Evolutionary conservation across 768 basidiomycete species (phyloP).

Genomic region (Lactifluus piperatus): DNA sequence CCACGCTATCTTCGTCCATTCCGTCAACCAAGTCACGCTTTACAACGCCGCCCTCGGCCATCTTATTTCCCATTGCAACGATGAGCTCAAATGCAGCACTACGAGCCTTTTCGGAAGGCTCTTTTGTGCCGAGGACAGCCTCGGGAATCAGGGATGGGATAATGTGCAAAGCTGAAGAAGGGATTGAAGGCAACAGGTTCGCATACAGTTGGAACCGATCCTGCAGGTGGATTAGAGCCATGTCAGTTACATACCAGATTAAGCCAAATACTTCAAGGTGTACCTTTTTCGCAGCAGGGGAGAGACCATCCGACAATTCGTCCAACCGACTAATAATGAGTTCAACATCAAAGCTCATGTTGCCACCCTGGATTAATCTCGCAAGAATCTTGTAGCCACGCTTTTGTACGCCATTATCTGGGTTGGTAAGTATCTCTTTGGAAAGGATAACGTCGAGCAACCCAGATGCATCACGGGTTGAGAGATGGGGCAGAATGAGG

Average conservation of each 20-base stretch:
- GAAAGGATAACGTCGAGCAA: constrained; percentile 68
- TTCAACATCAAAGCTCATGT: constrained; percentile 42
- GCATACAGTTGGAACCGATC: constrained; percentile 78
- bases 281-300: constrained; percentile 84
- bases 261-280: neutral
- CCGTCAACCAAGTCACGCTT: constrained; percentile 68
- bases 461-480: constrained; percentile 45
- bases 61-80: constrained; percentile 87
- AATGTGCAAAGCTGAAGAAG: constrained; percentile 65
- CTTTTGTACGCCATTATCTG: constrained; percentile 89
- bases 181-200: constrained; percentile 57
- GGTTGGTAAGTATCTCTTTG: constrained; percentile 57
- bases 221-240: constrained; percentile 27
- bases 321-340: constrained; percentile 57
- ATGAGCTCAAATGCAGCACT: constrained; percentile 85
- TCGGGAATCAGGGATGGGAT: constrained; percentile 89
- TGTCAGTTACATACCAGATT: neutral
- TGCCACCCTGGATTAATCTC: constrained; percentile 57
- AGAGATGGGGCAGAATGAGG: constrained; percentile 71
- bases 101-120: constrained; percentile 89
- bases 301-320: constrained; percentile 52
- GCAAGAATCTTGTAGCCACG: constrained; percentile 86
- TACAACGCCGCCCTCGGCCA: constrained; percentile 80
- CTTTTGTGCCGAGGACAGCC: constrained; percentile 91
- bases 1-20: constrained; percentile 65